Percentiles rank a stretch among this genome's conserved stretches.
Evolutionary conservation across 257 asterid genomes (phyloP).

Genomic region (Mentha longifolia): DNA sequence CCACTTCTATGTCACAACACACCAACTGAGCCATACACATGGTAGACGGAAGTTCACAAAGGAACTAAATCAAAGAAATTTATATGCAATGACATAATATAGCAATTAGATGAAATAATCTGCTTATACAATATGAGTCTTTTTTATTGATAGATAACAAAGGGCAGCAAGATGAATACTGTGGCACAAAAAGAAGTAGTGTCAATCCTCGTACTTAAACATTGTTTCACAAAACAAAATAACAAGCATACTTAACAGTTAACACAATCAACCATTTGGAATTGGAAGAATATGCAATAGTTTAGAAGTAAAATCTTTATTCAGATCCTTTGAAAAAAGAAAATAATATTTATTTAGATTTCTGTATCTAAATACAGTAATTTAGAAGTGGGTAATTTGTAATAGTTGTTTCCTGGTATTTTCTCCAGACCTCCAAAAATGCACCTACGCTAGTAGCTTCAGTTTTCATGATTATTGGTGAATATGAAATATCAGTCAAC

Average conservation of each 20-base stretch:
- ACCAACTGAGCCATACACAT: slow-evolving; percentile 14
- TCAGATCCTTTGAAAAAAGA: no score
- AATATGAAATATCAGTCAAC: background rate
- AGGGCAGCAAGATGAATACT: background rate
- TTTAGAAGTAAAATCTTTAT: no score
- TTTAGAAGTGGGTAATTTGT: background rate
- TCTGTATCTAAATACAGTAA: background rate
- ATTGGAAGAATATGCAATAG: no score
- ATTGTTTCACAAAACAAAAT: background rate
- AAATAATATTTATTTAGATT: background rate
- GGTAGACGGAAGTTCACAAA: background rate
- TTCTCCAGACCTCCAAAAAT: background rate
- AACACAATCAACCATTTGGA: background rate
- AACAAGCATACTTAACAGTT: background rate
- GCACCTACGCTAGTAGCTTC: background rate
- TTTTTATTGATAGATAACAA: background rate
- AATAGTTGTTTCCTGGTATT: background rate
- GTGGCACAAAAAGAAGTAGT: background rate
- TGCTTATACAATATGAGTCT: background rate
- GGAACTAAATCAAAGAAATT: background rate
- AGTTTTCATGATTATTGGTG: background rate
- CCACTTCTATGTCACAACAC: background rate
- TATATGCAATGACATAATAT: background rate
- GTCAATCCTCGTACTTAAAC: background rate
- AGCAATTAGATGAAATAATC: slow-evolving; percentile 4